Evolutionary conservation across 805 yeast genomes (phyloP).

Genomic region (Hanseniaspora clermontiae): DNA sequence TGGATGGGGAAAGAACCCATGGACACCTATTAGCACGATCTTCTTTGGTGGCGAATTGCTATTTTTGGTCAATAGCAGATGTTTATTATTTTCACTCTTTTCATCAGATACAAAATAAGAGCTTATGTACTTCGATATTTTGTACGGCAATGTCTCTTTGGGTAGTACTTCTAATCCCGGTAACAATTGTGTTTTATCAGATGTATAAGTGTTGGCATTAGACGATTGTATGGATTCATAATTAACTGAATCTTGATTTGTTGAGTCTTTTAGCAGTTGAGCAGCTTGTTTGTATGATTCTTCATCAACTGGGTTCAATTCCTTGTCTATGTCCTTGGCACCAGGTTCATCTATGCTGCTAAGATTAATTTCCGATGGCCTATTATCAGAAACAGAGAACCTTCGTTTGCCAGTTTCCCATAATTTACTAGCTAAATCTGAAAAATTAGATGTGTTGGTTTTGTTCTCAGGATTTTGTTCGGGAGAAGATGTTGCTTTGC

Average conservation of each 20-base stretch:
- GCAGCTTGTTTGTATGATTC: constrained; percentile 10
- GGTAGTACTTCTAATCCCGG: constrained; percentile 2
- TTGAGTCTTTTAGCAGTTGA: neutral
- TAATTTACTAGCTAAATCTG: neutral
- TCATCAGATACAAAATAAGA: neutral
- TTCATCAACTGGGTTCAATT: constrained; percentile 3
- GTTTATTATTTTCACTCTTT: neutral
- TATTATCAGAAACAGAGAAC: neutral
- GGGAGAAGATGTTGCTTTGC: neutral
- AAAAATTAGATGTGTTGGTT: neutral
- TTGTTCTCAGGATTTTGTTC: neutral
- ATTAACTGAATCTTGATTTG: neutral
- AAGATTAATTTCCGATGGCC: too few relatives aligned
- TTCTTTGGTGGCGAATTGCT: constrained; percentile 31
- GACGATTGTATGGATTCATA: constrained; percentile 4
- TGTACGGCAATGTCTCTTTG: neutral
- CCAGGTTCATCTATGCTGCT: neutral
- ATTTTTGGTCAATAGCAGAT: neutral
- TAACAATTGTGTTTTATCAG: neutral
- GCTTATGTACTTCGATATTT: neutral
- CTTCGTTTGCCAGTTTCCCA: constrained; percentile 12
- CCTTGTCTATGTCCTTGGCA: neutral
- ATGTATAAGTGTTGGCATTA: neutral
- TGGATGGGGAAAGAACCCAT: constrained; percentile 87
- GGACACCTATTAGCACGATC: constrained; percentile 80